A percentile compares a stretch with the other conserved stretches of the same genome.
These are phyloP conservation scores for Aspergillus pseudoterreus DNA, from an alignment of 2,329 filamentous ascomycete genomes.

Conservation along the genomic window DNA sequence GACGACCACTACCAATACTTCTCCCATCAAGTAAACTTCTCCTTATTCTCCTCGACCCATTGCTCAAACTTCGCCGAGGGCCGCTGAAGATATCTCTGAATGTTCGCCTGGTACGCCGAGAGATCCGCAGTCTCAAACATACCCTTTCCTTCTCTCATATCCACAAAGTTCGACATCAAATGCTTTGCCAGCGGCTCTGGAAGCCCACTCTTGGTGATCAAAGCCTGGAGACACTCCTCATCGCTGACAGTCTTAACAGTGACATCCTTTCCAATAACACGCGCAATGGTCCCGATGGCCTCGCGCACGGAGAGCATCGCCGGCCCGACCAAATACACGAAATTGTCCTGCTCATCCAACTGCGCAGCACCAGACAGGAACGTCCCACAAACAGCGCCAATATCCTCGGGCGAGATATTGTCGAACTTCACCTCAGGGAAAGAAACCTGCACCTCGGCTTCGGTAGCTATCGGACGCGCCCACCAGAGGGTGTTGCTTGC, in stretches of 20 bases:
- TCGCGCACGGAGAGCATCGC: constrained; percentile 5
- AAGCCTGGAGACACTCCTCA: not conserved
- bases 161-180: not conserved
- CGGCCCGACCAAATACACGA: constrained; percentile 13
- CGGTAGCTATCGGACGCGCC: constrained; percentile 18
- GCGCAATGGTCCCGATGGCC: constrained; percentile 8
- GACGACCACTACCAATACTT: too few relatives aligned
- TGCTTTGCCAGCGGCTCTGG: not conserved
- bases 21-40: constrained; percentile 13
- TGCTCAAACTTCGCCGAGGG: constrained; percentile 27
- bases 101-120: constrained; percentile 23
- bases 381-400: constrained; percentile 42
- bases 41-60: constrained; percentile 32
- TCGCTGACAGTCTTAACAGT: not conserved
- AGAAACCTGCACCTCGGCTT: constrained; percentile 30
- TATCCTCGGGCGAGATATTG: constrained; percentile 42
- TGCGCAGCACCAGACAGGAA: constrained; percentile 30
- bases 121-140: not conserved
- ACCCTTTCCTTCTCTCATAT: not conserved
- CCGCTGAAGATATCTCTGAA: constrained; percentile 30
- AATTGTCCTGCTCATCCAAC: constrained; percentile 23
- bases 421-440: constrained; percentile 34
- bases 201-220: not conserved
- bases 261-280: not conserved
- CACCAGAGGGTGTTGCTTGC: constrained; percentile 39